A percentile compares a stretch with the other conserved stretches of the same genome.
These are phyloP conservation scores for Phialophora expanda DNA, from an alignment of 2,329 filamentous ascomycete species.

Conservation along the genomic window DNA sequence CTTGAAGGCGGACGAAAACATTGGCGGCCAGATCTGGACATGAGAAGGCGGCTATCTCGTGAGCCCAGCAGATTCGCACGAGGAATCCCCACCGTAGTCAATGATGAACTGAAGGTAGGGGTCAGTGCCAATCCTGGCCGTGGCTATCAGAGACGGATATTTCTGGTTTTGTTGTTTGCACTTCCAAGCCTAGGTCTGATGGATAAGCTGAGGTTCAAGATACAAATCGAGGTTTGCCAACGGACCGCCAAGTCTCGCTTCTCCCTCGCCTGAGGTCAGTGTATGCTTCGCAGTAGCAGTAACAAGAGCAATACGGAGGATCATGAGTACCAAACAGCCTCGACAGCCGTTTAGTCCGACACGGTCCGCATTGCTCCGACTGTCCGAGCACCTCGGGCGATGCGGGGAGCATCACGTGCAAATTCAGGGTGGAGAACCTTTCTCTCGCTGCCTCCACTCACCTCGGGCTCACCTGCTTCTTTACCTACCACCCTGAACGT, in stretches of 20 bases:
- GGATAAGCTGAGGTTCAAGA: not conserved
- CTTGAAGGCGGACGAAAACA: constrained; percentile 94
- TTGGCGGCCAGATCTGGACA: constrained; percentile 46
- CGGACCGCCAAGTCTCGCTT: not conserved
- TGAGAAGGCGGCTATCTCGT: constrained; percentile 4
- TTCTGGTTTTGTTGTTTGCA: not conserved
- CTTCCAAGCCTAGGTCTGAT: not conserved
- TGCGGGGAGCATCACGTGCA: not conserved
- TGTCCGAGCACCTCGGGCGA: not conserved
- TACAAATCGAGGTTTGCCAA: not conserved
- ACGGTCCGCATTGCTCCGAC: not conserved
- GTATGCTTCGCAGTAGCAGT: not conserved
- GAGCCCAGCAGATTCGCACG: not conserved
- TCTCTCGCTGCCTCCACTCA: not conserved
- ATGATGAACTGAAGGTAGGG: not conserved
- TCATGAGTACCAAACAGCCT: not conserved
- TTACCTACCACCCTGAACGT: not conserved
- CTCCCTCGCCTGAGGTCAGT: not conserved
- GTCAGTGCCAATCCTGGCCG: not conserved
- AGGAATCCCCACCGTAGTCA: not conserved
- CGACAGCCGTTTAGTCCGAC: not conserved
- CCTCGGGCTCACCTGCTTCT: not conserved
- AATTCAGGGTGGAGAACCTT: not conserved
- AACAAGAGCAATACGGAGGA: not conserved
- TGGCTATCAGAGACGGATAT: not conserved